These are phyloP conservation scores for Marasmius sp. DNA, from an alignment of 1,284 basidiomycete species.

Conservation along the genomic window DNA sequence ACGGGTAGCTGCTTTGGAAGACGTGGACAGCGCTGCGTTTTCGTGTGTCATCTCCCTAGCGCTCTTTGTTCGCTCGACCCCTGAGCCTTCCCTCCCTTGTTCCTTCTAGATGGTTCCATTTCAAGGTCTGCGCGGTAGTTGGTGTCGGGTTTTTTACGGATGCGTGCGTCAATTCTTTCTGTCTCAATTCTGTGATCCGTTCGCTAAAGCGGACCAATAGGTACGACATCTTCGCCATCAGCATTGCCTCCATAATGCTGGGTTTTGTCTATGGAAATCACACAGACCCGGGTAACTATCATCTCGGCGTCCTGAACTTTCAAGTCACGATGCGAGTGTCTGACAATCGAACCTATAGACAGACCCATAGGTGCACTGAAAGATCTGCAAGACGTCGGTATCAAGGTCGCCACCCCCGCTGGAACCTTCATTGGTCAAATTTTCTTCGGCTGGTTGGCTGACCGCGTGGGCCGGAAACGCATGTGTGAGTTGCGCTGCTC, in stretches of 20 bases:
- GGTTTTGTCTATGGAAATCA: slow-evolving; percentile 67
- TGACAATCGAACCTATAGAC: slow-evolving; percentile 28
- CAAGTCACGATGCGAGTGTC: slow-evolving; percentile 9
- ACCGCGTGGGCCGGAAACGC: slow-evolving; percentile 68
- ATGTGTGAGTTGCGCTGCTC: slow-evolving; percentile 52
- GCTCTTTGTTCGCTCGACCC: background rate
- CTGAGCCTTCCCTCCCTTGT: slow-evolving; percentile 1
- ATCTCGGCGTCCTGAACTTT: background rate
- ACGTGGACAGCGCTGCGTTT: slow-evolving; percentile 77
- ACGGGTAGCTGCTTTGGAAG: slow-evolving; percentile 68
- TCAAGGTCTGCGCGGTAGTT: too few relatives aligned
- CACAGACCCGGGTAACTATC: slow-evolving; percentile 23
- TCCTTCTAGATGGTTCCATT: slow-evolving; percentile 44
- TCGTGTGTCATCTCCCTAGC: slow-evolving; percentile 38
- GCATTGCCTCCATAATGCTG: slow-evolving; percentile 74
- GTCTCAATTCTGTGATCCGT: too few relatives aligned
- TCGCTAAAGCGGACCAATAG: slow-evolving; percentile 25
- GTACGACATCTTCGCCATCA: slow-evolving; percentile 77
- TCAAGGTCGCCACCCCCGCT: slow-evolving; percentile 61
- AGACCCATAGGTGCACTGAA: slow-evolving; percentile 33
- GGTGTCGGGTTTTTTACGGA: slow-evolving; percentile 31
- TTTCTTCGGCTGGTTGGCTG: slow-evolving; percentile 72
- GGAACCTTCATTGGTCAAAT: slow-evolving; percentile 56
- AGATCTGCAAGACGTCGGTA: slow-evolving; percentile 58
- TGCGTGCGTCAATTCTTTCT: slow-evolving; percentile 45